Evolutionary conservation across 352 stramenopile genomes (phyloP), one percentile per base, ranked within the genome.

Genomic region (Pythium volutum): DNA sequence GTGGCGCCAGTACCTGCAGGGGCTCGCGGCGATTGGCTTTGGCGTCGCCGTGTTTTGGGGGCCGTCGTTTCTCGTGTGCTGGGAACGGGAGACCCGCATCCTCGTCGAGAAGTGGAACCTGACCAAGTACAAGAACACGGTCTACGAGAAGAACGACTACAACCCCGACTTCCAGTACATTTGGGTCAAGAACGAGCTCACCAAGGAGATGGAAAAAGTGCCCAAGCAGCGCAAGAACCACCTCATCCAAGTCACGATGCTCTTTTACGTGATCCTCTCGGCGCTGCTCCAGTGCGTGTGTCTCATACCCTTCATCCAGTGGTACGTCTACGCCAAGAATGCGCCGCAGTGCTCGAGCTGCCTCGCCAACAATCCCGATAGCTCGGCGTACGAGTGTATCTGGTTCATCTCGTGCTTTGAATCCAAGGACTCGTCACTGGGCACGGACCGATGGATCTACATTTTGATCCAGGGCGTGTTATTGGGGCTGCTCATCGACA

Each of bases 311-410:
- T 95, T 95, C 45, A 93, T 95, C 42, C 86, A 95, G 67, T 95
- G 86, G 86, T 95, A 95, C 48, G 84, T 95, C 33, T 93, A 92
- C 55, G 84, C 86, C 42, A 95, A 95, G 70, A 93, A 93, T 29
- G 86, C 84, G 4, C 79, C 84, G 0, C 79, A 77, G 31, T 95
- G 86, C 49, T 64, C 75, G 36, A 72, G 73, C 12, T 95, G 86
- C 59, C 75, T 81, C 26, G 73, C 59, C 12, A 66, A 76, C 45
- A 72, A 73, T 3, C 53, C 53, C 6, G 66, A 66, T 8, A 27
- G 52, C 2, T 60, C 62, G 25, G 67, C 72, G 12, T 93, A 93
- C 54, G 52, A 71, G 10, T 95, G 86, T 34, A 77, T 90, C 34
- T 90, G 80, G 79, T 93, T 92, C 54, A 70, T 93, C 39, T 90